Evolutionary conservation across 352 stramenopile genomes (phyloP).

Genomic region (Globisporangium sylvaticum): DNA sequence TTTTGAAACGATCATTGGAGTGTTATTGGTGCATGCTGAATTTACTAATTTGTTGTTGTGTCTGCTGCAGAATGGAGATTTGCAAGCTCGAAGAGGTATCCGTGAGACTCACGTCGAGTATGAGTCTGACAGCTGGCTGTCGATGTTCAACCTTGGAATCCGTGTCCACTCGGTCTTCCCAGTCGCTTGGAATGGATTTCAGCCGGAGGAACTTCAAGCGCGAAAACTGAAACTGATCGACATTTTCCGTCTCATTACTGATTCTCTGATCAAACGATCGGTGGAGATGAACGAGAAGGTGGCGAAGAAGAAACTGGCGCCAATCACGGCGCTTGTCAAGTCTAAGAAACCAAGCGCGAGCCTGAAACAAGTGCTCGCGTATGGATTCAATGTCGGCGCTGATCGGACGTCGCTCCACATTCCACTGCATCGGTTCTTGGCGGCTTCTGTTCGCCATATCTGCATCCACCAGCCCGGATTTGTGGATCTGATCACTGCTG

Average conservation of each 20-base stretch:
- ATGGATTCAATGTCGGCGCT: constrained; percentile 63
- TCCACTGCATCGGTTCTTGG: constrained; percentile 78
- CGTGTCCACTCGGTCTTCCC: constrained; percentile 82
- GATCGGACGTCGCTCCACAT: constrained; percentile 74
- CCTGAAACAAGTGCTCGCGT: constrained; percentile 25
- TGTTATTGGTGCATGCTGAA: neutral
- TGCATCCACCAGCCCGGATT: constrained; percentile 56
- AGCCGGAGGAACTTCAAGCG: constrained; percentile 28
- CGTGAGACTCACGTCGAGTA: constrained; percentile 84
- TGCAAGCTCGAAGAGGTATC: constrained; percentile 64
- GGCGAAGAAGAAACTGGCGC: constrained; percentile 41
- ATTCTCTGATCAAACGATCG: constrained; percentile 44
- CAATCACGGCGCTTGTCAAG: constrained; percentile 30
- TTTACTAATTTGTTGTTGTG: neutral
- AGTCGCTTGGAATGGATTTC: constrained; percentile 71
- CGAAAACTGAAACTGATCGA: constrained; percentile 29
- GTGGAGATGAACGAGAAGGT: constrained; percentile 41
- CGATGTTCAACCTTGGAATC: constrained; percentile 88
- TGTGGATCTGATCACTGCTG: constrained; percentile 36
- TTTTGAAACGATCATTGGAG: neutral
- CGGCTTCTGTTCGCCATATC: constrained; percentile 63
- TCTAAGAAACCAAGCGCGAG: constrained; percentile 18
- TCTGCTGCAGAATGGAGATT: constrained; percentile 56
- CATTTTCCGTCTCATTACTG: constrained; percentile 48
- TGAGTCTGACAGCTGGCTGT: constrained; percentile 85